Conservation (phyloP, 306 rosid genomes). For the Glycine soja region DNA sequence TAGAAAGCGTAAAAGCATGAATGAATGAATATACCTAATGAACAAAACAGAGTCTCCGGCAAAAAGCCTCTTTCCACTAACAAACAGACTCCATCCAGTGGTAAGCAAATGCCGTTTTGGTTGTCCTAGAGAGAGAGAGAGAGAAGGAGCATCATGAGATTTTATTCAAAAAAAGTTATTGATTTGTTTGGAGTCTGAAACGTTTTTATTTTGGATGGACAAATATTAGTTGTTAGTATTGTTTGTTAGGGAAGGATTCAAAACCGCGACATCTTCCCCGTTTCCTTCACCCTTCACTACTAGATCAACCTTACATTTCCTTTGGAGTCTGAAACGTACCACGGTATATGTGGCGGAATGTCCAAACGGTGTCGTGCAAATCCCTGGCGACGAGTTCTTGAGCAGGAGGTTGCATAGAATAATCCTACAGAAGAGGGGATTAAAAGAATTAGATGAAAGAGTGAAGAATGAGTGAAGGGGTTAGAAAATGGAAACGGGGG, state of each 20-base stretch:
- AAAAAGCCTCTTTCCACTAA: conserved; percentile 88
- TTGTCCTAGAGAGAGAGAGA: conserved; percentile 64
- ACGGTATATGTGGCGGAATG: conserved; percentile 94
- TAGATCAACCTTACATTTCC: too few species aligned
- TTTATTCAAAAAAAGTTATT: too few species aligned
- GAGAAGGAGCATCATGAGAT: background rate
- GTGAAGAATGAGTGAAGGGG: background rate
- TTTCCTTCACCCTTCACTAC: too few species aligned
- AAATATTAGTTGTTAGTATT: too few species aligned
- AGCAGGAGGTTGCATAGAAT: conserved; percentile 93
- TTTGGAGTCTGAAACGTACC: conserved; percentile 42
- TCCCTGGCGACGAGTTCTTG: conserved; percentile 93
- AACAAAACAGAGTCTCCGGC: conserved; percentile 97
- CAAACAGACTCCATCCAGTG: conserved; percentile 97
- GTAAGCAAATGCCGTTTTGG: conserved; percentile 98
- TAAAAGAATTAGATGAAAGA: conserved; percentile 38
- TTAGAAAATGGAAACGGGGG: background rate
- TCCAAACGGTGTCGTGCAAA: conserved; percentile 88
- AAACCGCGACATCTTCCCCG: too few species aligned
- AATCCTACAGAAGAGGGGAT: conserved; percentile 58
- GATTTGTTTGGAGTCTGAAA: too few species aligned
- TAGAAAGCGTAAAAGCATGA: too few species aligned
- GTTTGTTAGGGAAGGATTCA: too few species aligned
- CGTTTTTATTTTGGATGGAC: too few species aligned
- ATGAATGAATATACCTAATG: conserved; percentile 57